These are phyloP conservation scores for Boletus pseudopeckii DNA, from an alignment of 768 basidiomycete species.

Conservation along the genomic window DNA sequence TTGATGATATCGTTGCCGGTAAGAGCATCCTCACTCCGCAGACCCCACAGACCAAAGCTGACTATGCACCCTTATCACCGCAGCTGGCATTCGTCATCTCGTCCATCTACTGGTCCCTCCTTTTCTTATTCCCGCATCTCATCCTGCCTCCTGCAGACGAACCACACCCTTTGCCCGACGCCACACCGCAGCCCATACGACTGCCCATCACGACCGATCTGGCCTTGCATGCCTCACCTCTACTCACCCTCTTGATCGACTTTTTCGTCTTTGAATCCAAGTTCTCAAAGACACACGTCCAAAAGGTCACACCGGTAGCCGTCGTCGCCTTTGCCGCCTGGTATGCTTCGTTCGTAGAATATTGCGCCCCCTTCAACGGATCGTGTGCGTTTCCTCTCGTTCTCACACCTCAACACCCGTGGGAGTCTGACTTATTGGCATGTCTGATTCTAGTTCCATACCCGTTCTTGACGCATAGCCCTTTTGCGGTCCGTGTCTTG, in stretches of 20 bases:
- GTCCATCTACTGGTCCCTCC: slow-evolving; percentile 66
- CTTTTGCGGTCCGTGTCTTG: slow-evolving; percentile 45
- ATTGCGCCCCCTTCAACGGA: slow-evolving; percentile 58
- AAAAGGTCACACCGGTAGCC: slow-evolving; percentile 14
- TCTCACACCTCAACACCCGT: not conserved
- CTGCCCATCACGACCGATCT: slow-evolving; percentile 58
- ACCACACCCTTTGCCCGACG: not conserved
- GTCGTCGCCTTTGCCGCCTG: slow-evolving; percentile 33
- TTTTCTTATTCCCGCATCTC: slow-evolving; percentile 51
- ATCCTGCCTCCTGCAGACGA: slow-evolving; percentile 40
- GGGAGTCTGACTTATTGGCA: not conserved
- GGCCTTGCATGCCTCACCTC: slow-evolving; percentile 63
- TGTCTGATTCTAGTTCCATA: slow-evolving; percentile 59
- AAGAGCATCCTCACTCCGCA: not conserved
- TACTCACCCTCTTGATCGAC: slow-evolving; percentile 54
- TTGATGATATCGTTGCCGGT: slow-evolving; percentile 69
- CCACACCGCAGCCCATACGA: slow-evolving; percentile 23
- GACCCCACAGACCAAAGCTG: not conserved
- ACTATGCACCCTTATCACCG: not conserved
- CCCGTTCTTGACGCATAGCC: slow-evolving; percentile 70
- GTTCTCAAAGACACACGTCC: slow-evolving; percentile 35
- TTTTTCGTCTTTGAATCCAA: slow-evolving; percentile 65
- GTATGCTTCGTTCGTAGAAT: slow-evolving; percentile 68
- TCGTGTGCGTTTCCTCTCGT: slow-evolving; percentile 45
- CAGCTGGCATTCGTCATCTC: slow-evolving; percentile 49